Evolutionary conservation across 2,329 filamentous ascomycete species (phyloP), one percentile per base, ranked within the genome.

Genomic region (Aspergillus sp.): DNA sequence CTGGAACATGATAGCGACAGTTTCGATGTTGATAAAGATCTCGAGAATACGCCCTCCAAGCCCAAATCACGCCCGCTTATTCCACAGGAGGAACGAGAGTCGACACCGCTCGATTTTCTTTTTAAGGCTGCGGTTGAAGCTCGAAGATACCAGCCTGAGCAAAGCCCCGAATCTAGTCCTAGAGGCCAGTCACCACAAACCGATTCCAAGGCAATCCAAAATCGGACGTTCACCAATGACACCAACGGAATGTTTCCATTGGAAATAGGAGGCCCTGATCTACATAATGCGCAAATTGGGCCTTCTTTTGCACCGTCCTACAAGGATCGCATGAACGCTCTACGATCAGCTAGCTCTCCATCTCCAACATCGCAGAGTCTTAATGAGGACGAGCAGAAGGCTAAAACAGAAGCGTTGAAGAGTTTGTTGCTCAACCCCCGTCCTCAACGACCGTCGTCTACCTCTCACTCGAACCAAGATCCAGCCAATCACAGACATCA

Each of bases 71-170:
- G 65, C 58, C 73, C 55, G 59, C 68, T 64, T 68, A 44, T 64
- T 61, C 56, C 67, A 57, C 63, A 65, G n/a, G 72, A 80, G 55
- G 77, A 86, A 20, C 63, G 64, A 17, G 61, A 72, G 58, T 85
- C 90, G 60, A 96, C 92, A 11, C 92, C 93, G 1, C 80, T 98
- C 4, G 93, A 98, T 67, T 83, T 96, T 61, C 88, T 98, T 70
- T 98, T 98, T 79, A 88, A 89, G 60, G 92, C 91, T 34, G 90
- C 96, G 65, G 85, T 89, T 49, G 88, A 90, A 60, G 73, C 77
- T 20, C 73, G 74, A 59, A 90, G 82, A 57, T 80, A 80, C 18
- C 85, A 82, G 63, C 79, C 81, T 15, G 73, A 78, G 51, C 79
- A 80, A 61, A 81, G 65, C 64, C 76, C 66, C 57, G 76, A 64